Conservation (phyloP, 2,329 filamentous ascomycete genomes). For the Fusarium drepaniforme region DNA sequence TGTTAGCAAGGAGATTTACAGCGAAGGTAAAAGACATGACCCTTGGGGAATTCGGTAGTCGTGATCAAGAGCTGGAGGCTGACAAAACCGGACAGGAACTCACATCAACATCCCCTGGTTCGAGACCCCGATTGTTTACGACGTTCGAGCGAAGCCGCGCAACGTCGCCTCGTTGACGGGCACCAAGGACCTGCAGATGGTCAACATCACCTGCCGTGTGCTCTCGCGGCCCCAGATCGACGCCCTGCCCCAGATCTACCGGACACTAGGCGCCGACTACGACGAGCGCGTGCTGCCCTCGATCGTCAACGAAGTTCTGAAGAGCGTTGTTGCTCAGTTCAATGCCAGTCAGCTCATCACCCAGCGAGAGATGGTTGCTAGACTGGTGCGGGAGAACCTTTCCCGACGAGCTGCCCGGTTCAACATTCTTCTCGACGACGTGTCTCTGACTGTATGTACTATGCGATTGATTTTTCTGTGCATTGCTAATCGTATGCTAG, state of each 20-base stretch:
- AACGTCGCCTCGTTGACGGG: slow-evolving; percentile 97
- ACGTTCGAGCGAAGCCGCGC: slow-evolving; percentile 96
- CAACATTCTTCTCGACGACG: slow-evolving; percentile 97
- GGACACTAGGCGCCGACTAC: slow-evolving; percentile 94
- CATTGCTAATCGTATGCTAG: slow-evolving; percentile 50
- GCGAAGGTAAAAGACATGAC: slow-evolving; percentile 74
- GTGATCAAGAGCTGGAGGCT: slow-evolving; percentile 27
- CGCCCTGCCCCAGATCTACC: slow-evolving; percentile 95
- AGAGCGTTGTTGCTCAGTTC: slow-evolving; percentile 99
- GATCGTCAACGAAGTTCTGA: slow-evolving; percentile 98
- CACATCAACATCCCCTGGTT: slow-evolving; percentile 97
- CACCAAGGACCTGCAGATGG: slow-evolving; percentile 99
- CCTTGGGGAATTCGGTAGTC: slow-evolving; percentile 28
- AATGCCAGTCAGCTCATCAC: slow-evolving; percentile 99
- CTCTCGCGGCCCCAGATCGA: slow-evolving; percentile 90
- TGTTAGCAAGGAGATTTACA: slow-evolving; percentile 96
- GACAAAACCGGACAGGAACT: slow-evolving; percentile 71
- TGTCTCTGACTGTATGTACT: slow-evolving; percentile 86
- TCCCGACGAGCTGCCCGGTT: slow-evolving; percentile 92
- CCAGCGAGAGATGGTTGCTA: slow-evolving; percentile 96
- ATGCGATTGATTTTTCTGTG: too few relatives aligned
- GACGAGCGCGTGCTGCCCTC: slow-evolving; percentile 97
- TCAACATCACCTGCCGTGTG: slow-evolving; percentile 99
- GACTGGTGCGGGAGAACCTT: slow-evolving; percentile 92
- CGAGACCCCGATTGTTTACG: slow-evolving; percentile 96